Evolutionary conservation across 2,329 filamentous ascomycete genomes (phyloP), one percentile per base, ranked within the genome.

Genomic region (Epichloe sibirici): DNA sequence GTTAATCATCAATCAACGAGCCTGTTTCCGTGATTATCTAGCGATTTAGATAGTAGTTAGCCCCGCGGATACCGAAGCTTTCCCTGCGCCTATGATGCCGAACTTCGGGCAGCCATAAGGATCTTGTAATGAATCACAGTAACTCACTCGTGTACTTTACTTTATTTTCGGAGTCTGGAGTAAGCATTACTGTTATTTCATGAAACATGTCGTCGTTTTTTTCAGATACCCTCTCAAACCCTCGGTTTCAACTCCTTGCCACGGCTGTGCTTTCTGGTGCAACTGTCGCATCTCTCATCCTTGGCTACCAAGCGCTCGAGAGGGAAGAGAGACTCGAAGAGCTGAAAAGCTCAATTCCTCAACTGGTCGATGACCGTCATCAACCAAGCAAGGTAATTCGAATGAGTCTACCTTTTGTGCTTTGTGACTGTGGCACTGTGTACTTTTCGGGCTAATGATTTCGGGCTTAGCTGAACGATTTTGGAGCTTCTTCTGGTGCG

Each of bases 211-310:
- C 72, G 43, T 73, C 73, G 34, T 67, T 75, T 38, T 52, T 77
- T 31, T 65, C 71, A 43, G 70, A 73, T 51, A 66, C 70, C 5
- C 62, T 74, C 42, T 67, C 70, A 40, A 75, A 69, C 59, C 68
- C 74, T 37, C 73, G 72, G 28, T 64, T 76, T 43, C 87, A 90
- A 65, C 72, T 93, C 38, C 77, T 82, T 17, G 79, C 83, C 3
- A 89, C 87, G 0, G 88, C 88, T 2, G 72, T 88, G 23, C 69
- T 80, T 13, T 85, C 81, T 0, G 82, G 81, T 17, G 76, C 75
- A 8, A 71, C 81, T 0, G 81, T 78, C 28, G 81, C 81, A 2
- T 73, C 74, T n/a, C 70, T 79, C 7, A 73, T 86, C 35, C 67
- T 86, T 13, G 78, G 79, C 21, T 83, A 81, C 59, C 82, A 86